These are phyloP conservation scores for Taiozyma onychis DNA, from an alignment of 1,139 yeast species.

Conservation along the genomic window DNA sequence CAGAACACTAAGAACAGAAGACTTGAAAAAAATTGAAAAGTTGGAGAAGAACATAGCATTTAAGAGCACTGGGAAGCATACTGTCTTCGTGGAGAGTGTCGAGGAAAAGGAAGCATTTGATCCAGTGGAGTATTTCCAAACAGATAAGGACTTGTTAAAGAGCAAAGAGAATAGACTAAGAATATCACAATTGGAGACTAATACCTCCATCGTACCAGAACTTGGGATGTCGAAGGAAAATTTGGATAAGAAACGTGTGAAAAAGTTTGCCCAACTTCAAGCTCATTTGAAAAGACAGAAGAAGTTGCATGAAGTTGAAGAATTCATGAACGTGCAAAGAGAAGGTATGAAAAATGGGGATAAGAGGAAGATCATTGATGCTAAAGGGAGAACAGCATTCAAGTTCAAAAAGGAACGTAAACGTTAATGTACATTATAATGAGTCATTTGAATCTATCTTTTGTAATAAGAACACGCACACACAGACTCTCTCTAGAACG, in stretches of 20 bases:
- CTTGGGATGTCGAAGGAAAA: conserved; percentile 34
- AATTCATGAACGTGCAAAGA: conserved; percentile 67
- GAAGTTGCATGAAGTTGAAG: conserved; percentile 62
- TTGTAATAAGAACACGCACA: neutral
- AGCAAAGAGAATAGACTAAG: conserved; percentile 72
- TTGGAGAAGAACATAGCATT: conserved; percentile 50
- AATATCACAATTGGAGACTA: conserved; percentile 46
- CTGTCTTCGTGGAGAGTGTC: conserved; percentile 72
- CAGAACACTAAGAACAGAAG: conserved; percentile 68
- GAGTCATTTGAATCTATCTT: neutral
- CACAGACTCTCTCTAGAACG: conserved; percentile 4
- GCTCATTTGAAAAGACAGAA: conserved; percentile 60
- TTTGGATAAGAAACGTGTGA: conserved; percentile 49
- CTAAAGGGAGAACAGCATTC: conserved; percentile 63
- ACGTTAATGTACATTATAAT: conserved; percentile 33
- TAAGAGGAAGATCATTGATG: conserved; percentile 65
- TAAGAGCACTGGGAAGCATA: conserved; percentile 64
- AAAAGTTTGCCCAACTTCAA: conserved; percentile 49
- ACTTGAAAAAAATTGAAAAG: conserved; percentile 57
- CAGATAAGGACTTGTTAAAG: conserved; percentile 56
- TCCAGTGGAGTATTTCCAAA: conserved; percentile 62
- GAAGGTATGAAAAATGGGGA: conserved; percentile 90
- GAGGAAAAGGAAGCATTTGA: conserved; percentile 52
- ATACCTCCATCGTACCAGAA: conserved; percentile 28
- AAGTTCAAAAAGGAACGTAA: conserved; percentile 88